These are phyloP conservation scores for Agroathelia rolfsii DNA, from an alignment of 1,284 basidiomycete genomes.

Conservation along the genomic window DNA sequence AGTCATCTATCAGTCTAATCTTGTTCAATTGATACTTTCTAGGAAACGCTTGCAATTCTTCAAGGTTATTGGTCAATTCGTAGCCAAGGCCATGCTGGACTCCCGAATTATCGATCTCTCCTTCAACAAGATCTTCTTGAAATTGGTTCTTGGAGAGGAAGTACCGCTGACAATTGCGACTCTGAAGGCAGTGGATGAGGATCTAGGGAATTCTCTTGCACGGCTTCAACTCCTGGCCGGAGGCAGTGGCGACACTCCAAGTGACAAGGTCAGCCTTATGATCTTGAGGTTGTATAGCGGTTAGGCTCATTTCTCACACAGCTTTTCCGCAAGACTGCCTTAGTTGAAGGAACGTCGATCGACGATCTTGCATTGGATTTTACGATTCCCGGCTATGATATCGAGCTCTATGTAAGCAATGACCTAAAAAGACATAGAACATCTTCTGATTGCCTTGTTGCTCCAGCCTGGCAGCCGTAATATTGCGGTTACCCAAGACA, in stretches of 20 bases:
- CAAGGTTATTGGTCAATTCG: constrained; percentile 89
- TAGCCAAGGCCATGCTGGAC: constrained; percentile 96
- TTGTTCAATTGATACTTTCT: constrained; percentile 9
- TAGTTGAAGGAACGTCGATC: constrained; percentile 56
- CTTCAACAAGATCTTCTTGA: constrained; percentile 89
- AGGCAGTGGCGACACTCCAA: constrained; percentile 25
- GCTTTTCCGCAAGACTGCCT: constrained; percentile 47
- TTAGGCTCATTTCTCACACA: constrained; percentile 14
- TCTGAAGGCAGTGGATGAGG: constrained; percentile 77
- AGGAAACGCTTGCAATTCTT: constrained; percentile 79
- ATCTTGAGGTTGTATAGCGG: constrained; percentile 7
- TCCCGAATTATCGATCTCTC: constrained; percentile 95
- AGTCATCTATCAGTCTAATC: constrained; percentile 1
- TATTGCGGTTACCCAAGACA: constrained; percentile 73
- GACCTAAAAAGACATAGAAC: constrained; percentile 3
- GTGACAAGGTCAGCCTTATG: constrained; percentile 43
- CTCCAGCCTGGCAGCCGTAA: constrained; percentile 67
- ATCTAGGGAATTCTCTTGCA: constrained; percentile 77
- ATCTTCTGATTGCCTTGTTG: constrained; percentile 5
- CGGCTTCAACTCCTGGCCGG: constrained; percentile 60
- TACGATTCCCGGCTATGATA: constrained; percentile 90
- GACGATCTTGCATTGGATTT: constrained; percentile 92
- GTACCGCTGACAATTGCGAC: constrained; percentile 78
- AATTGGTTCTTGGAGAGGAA: constrained; percentile 77
- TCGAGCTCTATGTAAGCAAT: constrained; percentile 73